phyloP scores from a whole-genome alignment of 2,329 filamentous ascomycete species.

The Huntiella bhutanensis region DNA sequence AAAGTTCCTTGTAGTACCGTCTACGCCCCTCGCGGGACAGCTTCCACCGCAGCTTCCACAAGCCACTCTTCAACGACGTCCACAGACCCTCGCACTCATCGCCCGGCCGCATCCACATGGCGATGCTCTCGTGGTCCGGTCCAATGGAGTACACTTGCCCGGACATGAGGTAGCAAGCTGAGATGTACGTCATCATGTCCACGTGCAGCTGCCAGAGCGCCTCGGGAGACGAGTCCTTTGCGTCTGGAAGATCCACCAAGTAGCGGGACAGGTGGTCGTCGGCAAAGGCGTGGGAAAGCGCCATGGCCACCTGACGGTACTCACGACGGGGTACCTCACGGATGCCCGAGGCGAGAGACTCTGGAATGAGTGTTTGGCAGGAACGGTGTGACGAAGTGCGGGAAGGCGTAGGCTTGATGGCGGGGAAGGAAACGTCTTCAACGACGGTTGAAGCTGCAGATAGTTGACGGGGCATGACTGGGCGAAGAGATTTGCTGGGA shows the following conservation, averaged over 20 bases:
- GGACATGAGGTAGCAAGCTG: conserved; percentile 54
- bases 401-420: background rate
- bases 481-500: conserved; percentile 2
- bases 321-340: conserved; percentile 38
- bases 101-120: conserved; percentile 63
- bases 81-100: conserved; percentile 53
- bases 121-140: conserved; percentile 57
- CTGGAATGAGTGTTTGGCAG: no score
- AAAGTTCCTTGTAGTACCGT: conserved; percentile 60
- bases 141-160: conserved; percentile 59
- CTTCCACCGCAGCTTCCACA: conserved; percentile 60
- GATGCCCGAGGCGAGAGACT: background rate
- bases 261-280: conserved; percentile 57
- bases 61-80: conserved; percentile 53
- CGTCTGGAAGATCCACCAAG: conserved; percentile 53
- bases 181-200: conserved; percentile 59
- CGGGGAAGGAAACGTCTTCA: conserved; percentile 15
- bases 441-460: conserved; percentile 17
- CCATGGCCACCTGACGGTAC: conserved; percentile 50
- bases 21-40: conserved; percentile 51
- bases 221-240: conserved; percentile 40
- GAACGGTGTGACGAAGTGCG: conserved; percentile 18
- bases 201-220: conserved; percentile 60
- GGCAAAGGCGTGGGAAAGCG: conserved; percentile 60
- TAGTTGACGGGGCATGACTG: conserved; percentile 26